Evolutionary conservation across 2,329 filamentous ascomycete species (phyloP), one percentile per base, ranked within the genome.

Genomic region (Trichoderma cornu-damae): DNA sequence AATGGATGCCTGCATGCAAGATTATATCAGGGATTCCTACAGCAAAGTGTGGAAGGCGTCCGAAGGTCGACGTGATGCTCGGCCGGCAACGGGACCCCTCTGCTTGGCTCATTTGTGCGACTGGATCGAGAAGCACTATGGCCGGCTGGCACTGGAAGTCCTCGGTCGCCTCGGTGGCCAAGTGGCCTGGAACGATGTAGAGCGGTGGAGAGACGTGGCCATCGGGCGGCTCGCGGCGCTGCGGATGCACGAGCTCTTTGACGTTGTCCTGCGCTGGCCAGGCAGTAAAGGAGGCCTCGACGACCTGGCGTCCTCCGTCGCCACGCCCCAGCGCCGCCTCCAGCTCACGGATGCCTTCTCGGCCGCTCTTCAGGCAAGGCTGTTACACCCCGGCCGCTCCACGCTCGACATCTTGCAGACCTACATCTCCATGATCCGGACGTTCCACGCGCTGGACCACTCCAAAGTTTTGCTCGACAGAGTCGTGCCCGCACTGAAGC

Each of bases 241-340:
- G 47, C 81, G 89, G 42, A 88, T 87, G 44, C 77, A 80, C 6
- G 85, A 90, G 66, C 75, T 94, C 8, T 93, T 91, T 65, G 87
- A 92, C 66, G 91, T 93, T 66, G 85, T 91, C 44, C 79, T 88
- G 58, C 78, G 81, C 57, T 94, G 89, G 89, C 87, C 89, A 3
- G 72, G 79, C 34, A 90, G 86, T 62, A 78, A 80, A 55, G 85
- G 86, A 2, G 90, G 86, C 1, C 78, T 94, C 2, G 81, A 89
- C 28, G 90, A 94, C 66, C 80, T 93, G 61, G 80, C 86, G 60
- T 81, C 85, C 54, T 84, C 86, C 44, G 81, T 90, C 28, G 87
- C 83, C 9, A 85, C 86, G 1, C 79, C 87, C 3, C 81, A 84
- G 57, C 81, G 85, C 32, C 86, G 90, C 51, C 75, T 87, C 18